Evolutionary conservation across 352 stramenopile genomes (phyloP).

Genomic region (Phytophthora cryptogea): DNA sequence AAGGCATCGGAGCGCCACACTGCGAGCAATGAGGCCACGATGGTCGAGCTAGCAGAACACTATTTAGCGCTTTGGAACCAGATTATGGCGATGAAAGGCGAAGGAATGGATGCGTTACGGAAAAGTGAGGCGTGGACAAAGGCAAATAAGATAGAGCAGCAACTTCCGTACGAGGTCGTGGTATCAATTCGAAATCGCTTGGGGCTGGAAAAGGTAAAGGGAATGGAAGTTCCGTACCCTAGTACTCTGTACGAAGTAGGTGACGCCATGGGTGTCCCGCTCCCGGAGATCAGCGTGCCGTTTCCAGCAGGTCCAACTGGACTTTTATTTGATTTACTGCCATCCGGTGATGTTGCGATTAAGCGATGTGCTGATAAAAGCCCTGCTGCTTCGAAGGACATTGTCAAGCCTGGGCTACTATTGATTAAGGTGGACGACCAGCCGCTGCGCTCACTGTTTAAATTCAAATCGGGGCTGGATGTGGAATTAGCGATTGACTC

Average conservation of each 20-base stretch:
- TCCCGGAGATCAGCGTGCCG: slow-evolving; percentile 79
- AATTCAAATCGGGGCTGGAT: slow-evolving; percentile 57
- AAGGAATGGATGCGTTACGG: slow-evolving; percentile 62
- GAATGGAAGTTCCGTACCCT: slow-evolving; percentile 44
- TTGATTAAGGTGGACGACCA: slow-evolving; percentile 76
- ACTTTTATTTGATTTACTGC: slow-evolving; percentile 55
- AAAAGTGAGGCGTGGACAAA: slow-evolving; percentile 64
- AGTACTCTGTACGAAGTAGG: slow-evolving; percentile 71
- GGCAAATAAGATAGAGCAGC: slow-evolving; percentile 64
- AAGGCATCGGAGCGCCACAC: slow-evolving; percentile 58
- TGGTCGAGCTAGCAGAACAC: slow-evolving; percentile 49
- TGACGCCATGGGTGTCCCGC: slow-evolving; percentile 74
- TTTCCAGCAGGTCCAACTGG: slow-evolving; percentile 73
- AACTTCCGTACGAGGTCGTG: slow-evolving; percentile 75
- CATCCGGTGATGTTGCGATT: slow-evolving; percentile 46
- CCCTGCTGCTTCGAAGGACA: slow-evolving; percentile 62
- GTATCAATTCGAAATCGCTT: slow-evolving; percentile 81
- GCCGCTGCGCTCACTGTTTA: slow-evolving; percentile 50
- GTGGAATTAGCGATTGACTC: slow-evolving; percentile 59
- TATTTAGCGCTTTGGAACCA: slow-evolving; percentile 81
- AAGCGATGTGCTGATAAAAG: slow-evolving; percentile 56
- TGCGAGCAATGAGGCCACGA: slow-evolving; percentile 49
- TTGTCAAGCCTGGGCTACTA: slow-evolving; percentile 72
- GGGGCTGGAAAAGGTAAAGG: slow-evolving; percentile 41
- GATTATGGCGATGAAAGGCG: slow-evolving; percentile 64